phyloP scores from a whole-genome alignment of 225 moss, liverwort and hornwort species.

The Thuidium tamariscinum region DNA sequence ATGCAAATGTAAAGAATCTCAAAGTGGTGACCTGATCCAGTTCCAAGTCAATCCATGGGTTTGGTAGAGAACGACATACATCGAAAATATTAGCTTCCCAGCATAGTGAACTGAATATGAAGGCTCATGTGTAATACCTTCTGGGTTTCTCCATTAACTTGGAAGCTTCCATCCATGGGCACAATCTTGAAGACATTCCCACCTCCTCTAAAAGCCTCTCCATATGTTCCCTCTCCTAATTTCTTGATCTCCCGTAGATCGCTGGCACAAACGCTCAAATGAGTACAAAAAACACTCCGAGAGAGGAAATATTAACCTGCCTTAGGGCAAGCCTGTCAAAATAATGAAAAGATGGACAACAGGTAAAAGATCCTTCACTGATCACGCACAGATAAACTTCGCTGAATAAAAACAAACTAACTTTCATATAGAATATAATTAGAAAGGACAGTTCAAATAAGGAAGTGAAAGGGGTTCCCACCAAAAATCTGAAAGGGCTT shows the following conservation, averaged over 20 bases:
- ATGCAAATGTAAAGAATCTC: background rate
- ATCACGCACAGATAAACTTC: background rate
- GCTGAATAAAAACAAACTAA: background rate
- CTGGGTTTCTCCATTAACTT: constrained; percentile 91
- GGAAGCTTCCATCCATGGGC: constrained; percentile 83
- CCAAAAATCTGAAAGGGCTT: constrained; percentile 67
- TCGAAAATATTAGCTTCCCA: background rate
- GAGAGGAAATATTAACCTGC: background rate
- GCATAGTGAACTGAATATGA: background rate
- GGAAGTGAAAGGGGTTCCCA: background rate
- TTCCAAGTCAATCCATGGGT: background rate
- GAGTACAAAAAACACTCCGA: background rate
- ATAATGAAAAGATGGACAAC: background rate
- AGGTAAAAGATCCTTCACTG: background rate
- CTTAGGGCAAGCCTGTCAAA: background rate
- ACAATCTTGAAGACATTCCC: constrained; percentile 91
- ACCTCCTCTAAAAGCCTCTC: constrained; percentile 91
- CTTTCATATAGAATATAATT: background rate
- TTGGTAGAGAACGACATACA: background rate
- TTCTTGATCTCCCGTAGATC: constrained; percentile 54
- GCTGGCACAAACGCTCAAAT: constrained; percentile 34
- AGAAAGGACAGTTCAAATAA: background rate
- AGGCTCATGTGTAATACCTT: constrained; percentile 38
- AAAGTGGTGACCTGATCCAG: background rate
- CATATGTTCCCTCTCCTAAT: constrained; percentile 93